Evolutionary conservation across 2,329 filamentous ascomycete species (phyloP), one percentile per base, ranked within the genome.

Genomic region (Colletotrichum liaoningense): DNA sequence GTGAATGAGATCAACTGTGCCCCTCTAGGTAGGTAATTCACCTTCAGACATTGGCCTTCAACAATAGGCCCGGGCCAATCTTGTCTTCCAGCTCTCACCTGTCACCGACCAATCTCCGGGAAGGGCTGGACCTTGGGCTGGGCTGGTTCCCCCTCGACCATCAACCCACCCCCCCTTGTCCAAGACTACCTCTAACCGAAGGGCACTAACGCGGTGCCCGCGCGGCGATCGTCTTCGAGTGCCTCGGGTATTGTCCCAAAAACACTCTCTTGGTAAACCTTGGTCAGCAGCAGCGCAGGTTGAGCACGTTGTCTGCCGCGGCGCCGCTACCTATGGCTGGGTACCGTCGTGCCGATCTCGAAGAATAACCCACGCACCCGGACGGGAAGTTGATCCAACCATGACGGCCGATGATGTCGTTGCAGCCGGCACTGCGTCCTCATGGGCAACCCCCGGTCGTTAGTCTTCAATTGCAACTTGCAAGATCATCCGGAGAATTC

Each of bases 401-500:
- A 71, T 71, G 71, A 71, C 62, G 67, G 67, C 42, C 57, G 62
- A 73, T 71, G 71, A 73, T 73, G 71, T 71, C 67, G 71, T 73
- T 49, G 67, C 35, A 64, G 66, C 65, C 65, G 69, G 65, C 65
- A 69, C 52, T 69, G 58, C 38, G 38, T 30, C 38, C 22, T 33
- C 5, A 11, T 22, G 11, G 26, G 42, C 42, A 19, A 19, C 38
- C 42, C 42, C 42, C 19, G 42, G 42, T 52, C n/a, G 26, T 33
- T 22, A 19, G 42, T 26, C 16, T 46, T 38, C 46, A 19, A 11
- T 63, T 28, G 24, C 58, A 46, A 60, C 42, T 46, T 46, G 42
- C 42, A 46, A 46, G 42, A 19, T 26, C 22, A 46, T 12, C 22
- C 35, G 58, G 35, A 60, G 56, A 26, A n/a, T 28, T 42, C n/a